Conservation (phyloP, 805 yeast genomes). For the Barnettozyma pratensis region DNA sequence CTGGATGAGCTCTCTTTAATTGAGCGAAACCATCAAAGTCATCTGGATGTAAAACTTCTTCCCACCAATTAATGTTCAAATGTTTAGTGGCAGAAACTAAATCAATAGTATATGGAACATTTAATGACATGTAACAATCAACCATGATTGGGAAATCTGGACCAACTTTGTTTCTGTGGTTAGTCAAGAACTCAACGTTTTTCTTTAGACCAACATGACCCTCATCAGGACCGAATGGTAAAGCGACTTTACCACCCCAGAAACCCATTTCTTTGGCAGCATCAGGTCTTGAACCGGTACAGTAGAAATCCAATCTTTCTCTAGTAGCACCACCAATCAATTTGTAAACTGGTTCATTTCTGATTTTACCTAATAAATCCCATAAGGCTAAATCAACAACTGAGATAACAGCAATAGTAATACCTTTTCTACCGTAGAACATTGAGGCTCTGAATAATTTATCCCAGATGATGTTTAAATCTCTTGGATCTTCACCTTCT, state of each 20-base stretch:
- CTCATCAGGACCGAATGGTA: conserved; percentile 47
- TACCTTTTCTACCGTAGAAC: conserved; percentile 48
- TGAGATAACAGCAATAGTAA: conserved; percentile 41
- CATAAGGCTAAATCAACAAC: conserved; percentile 46
- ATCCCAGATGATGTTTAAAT: conserved; percentile 41
- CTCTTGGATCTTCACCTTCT: conserved; percentile 43
- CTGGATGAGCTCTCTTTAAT: conserved; percentile 42
- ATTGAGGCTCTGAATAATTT: conserved; percentile 43
- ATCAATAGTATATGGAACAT: conserved; percentile 43
- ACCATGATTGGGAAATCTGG: conserved; percentile 51
- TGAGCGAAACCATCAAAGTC: conserved; percentile 43
- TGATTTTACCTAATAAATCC: conserved; percentile 45
- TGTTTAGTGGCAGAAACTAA: conserved; percentile 39
- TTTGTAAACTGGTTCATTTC: conserved; percentile 47
- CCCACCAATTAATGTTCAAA: conserved; percentile 48
- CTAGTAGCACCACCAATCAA: conserved; percentile 47
- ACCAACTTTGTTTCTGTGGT: conserved; percentile 42
- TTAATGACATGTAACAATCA: conserved; percentile 48
- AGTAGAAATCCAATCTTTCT: conserved; percentile 41
- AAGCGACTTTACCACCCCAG: conserved; percentile 50
- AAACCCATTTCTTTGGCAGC: conserved; percentile 47
- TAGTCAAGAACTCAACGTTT: conserved; percentile 39
- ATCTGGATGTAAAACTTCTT: conserved; percentile 47
- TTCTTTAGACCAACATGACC: conserved; percentile 42
- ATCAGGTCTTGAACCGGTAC: conserved; percentile 43